These are phyloP conservation scores for Xylaria sp. DNA, from an alignment of 495 filamentous ascomycete species.

Conservation along the genomic window DNA sequence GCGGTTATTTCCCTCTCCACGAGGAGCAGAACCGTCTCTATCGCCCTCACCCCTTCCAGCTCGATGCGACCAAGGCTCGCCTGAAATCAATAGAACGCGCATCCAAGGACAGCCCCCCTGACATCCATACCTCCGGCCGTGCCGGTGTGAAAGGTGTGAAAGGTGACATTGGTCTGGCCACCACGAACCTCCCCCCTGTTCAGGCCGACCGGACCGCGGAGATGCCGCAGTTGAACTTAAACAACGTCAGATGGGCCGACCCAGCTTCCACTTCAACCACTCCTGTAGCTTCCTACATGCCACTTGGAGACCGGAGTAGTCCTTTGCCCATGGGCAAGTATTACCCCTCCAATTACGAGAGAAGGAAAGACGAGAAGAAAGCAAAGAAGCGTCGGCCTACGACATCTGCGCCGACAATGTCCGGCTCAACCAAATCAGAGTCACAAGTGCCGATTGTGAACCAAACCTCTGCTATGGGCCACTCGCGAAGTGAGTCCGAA, in stretches of 20 bases:
- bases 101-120: conserved; percentile 33
- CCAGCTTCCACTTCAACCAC: conserved; percentile 37
- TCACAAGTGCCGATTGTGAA: conserved; percentile 39
- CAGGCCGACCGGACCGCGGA: conserved; percentile 32
- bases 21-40: conserved; percentile 50
- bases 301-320: conserved; percentile 45
- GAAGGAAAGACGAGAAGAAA: conserved; percentile 42
- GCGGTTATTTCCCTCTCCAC: conserved; percentile 61
- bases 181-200: conserved; percentile 21
- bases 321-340: conserved; percentile 61
- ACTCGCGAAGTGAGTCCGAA: conserved; percentile 50
- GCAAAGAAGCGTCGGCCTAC: conserved; percentile 27
- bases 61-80: conserved; percentile 46
- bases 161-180: conserved; percentile 26
- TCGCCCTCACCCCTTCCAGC: conserved; percentile 50
- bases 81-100: conserved; percentile 42
- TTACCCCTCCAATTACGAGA: conserved; percentile 60
- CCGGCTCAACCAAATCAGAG: conserved; percentile 37
- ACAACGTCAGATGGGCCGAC: conserved; percentile 16
- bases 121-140: conserved; percentile 3
- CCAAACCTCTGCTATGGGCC: conserved; percentile 30
- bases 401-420: conserved; percentile 31
- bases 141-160: conserved; percentile 9
- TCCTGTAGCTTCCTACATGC: conserved; percentile 52
- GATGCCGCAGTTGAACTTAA: conserved; percentile 24